Base-by-base conservation (phyloP, 2,329 filamentous ascomycete species). In the Apiospora phragmitis region DNA sequence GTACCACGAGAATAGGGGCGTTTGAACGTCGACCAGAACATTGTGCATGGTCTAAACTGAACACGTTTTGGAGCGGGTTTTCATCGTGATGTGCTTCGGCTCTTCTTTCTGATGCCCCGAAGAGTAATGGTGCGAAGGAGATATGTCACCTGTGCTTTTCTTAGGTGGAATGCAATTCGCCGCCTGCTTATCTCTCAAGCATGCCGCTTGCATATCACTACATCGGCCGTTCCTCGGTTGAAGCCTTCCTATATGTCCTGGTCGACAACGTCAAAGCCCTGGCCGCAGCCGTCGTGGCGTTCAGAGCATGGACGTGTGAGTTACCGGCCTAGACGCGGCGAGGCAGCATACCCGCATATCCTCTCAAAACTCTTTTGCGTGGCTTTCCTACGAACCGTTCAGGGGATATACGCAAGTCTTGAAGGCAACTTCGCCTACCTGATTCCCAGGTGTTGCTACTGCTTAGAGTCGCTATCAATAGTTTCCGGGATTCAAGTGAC, bases 191-290 rank as follows among this genome's bases (percentile, higher is more conserved):
- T 49, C n/a, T 26, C 0, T 14, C 26, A 3, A 41, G 47, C 47
- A 24, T 26, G n/a, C 21, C 8, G n/a, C 1, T 49, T 49, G 21
- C 47, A 49, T 14, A 49, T 49, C 6, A 8, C 21, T 21, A n/a
- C 7, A n/a, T n/a, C 18, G 18, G 3, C 38, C 14, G 38, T 11
- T 41, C 14, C 38, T 35, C 35, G 35, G 35, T 8, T 35, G 4
- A 8, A 8, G 35, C 35, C 35, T 35, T 8, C 8, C 8, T 35
- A 35, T 35, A 4, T 35, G 35, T 91, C n/a, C 79, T 92, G 16
- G 83, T 79, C 0, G 79, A 90, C 1, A 91, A 91, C 72, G 77
- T 90, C 11, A 89, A 91, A 74, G 91, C 93, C 75, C 83, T 35
- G 8, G 35, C 4, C 8, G 35, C 8, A 35, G 4, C 35, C 4